Base-by-base conservation (phyloP, 2,329 filamentous ascomycete genomes). In the Colletotrichum nymphaeae region DNA sequence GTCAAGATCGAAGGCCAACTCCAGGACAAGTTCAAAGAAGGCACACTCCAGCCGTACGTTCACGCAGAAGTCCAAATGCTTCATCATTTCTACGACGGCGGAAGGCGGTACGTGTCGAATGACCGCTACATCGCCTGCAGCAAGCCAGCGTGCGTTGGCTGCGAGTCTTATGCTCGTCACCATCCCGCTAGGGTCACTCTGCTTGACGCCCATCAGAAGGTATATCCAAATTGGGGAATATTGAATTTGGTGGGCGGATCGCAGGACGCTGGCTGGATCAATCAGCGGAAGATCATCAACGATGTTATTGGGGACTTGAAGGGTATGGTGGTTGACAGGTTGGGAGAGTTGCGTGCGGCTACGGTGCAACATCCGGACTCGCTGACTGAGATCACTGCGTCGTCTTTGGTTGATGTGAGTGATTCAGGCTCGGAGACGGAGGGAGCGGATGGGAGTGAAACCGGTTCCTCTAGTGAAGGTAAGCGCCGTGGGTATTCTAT, bases 131-230 rank as follows among this genome's bases (percentile, higher is more conserved):
- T 90, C 14, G 87, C 83, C 3, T 87, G 84, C 71, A 90, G 87
- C 76, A 90, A 89, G 76, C 82, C 83, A 0, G 84, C 88, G 3
- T 90, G 87, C 67, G 85, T 86, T 70, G 86, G 84, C 63, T 90
- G 87, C 76, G 79, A 79, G 52, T 78, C 86, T 2, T 88, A 88
- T 72, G 83, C 88, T 30, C 77, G 74, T 9, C 63, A 83, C 14
- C 85, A 88, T 62, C 83, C 83, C 0, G 79, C 78, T 3, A 74
- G 8, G 3, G 79, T 75, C 63, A 78, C 78, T 0, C 77, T 80
- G 26, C 83, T 82, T 0, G 78, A 79, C 16, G 82, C 81, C 0
- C 85, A 86, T 62, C 76, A 82, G 28, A 86, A 85, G 55, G 74
- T 82, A 0, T 87, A 83, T 42, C 62, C 79, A 5, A 84, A 83